Conservation (phyloP, 2,329 filamentous ascomycete species). For the Colletotrichum sp. region DNA sequence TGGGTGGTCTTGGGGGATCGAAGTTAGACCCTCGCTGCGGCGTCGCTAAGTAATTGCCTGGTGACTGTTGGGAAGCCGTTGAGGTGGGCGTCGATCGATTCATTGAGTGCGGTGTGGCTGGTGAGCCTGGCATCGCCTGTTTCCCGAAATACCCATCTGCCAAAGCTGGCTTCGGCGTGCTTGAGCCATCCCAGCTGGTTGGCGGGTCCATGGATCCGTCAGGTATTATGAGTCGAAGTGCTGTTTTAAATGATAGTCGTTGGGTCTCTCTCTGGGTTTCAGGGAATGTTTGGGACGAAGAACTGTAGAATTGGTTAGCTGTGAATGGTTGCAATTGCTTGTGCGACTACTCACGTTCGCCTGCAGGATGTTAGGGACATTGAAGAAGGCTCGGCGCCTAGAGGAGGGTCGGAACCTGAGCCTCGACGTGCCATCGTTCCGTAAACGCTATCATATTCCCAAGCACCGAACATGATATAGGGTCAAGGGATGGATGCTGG, state of each 20-base stretch:
- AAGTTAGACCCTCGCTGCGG: constrained; percentile 26
- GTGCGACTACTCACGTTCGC: neutral
- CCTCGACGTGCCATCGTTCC: neutral
- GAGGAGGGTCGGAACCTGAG: neutral
- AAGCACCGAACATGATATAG: neutral
- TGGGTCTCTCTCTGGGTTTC: neutral
- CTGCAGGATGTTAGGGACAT: neutral
- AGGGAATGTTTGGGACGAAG: neutral
- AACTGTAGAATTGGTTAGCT: neutral
- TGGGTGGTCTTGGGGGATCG: constrained; percentile 62
- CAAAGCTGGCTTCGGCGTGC: constrained; percentile 9
- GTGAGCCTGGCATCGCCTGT: neutral
- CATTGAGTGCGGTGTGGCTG: neutral
- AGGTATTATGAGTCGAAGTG: constrained; percentile 8
- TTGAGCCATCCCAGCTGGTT: constrained; percentile 19
- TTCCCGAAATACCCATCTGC: constrained; percentile 15
- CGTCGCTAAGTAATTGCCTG: neutral
- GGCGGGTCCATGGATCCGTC: neutral
- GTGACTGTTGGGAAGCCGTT: neutral
- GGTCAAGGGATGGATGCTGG: neutral
- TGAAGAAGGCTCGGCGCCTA: neutral
- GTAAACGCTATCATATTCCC: neutral
- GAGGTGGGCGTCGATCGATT: neutral
- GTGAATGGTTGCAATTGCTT: neutral
- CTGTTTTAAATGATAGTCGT: constrained; percentile 18